These are phyloP conservation scores for Phellinidium pouzarii DNA, from an alignment of 1,284 basidiomycete species.

Conservation along the genomic window DNA sequence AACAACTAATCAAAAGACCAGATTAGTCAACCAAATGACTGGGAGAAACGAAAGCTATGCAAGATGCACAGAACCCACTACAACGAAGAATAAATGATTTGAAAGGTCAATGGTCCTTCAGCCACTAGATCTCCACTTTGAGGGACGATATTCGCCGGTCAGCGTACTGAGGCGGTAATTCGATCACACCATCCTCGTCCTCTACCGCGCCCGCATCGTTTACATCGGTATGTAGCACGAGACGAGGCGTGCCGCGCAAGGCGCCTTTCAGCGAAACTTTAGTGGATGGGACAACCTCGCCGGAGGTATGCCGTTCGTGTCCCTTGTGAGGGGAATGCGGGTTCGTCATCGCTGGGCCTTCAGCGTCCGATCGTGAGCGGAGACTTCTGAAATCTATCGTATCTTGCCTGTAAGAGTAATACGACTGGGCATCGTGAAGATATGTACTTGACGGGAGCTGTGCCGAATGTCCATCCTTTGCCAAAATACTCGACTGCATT, in stretches of 20 bases:
- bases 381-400: not conserved
- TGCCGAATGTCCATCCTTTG: conserved; percentile 15
- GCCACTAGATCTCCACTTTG: not conserved
- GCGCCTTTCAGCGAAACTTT: conserved; percentile 42
- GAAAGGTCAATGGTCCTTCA: not conserved
- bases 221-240: conserved; percentile 65
- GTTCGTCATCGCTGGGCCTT: not conserved
- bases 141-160: conserved; percentile 33
- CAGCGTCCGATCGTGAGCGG: conserved; percentile 5
- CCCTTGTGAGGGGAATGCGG: not conserved
- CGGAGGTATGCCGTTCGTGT: not conserved
- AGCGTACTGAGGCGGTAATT: conserved; percentile 70
- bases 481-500: conserved; percentile 19
- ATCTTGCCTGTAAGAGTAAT: not conserved
- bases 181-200: conserved; percentile 53
- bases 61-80: conserved; percentile 2
- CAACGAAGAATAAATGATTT: not conserved
- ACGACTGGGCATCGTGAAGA: not conserved
- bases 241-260: conserved; percentile 40
- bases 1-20: too few species aligned
- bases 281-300: not conserved
- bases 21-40: too few species aligned
- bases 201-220: conserved; percentile 44
- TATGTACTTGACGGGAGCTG: not conserved
- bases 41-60: too few species aligned